Evolutionary conservation across 495 filamentous ascomycete species (phyloP).

Genomic region (Podospora comata): DNA sequence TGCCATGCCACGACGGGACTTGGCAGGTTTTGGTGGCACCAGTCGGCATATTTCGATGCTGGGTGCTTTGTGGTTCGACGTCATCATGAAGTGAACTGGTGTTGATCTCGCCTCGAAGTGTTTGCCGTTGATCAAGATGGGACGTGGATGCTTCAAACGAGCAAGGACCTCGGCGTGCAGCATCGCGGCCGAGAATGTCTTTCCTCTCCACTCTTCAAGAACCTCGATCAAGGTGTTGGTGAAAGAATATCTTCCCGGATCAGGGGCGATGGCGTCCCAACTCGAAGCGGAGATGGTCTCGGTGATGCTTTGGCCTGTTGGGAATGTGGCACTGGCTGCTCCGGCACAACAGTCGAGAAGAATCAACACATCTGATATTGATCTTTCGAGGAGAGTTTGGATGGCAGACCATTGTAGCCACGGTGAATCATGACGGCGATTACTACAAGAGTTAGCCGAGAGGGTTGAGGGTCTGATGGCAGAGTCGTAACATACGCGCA

Average conservation of each 20-base stretch:
- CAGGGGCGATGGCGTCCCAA: conserved; percentile 51
- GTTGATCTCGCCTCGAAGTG: conserved; percentile 50
- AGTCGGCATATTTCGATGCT: conserved; percentile 49
- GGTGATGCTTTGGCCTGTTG: conserved; percentile 48
- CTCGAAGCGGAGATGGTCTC: conserved; percentile 54
- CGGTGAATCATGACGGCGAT: conserved; percentile 40
- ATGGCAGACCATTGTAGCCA: conserved; percentile 55
- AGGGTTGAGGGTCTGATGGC: neutral
- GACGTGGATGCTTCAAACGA: conserved; percentile 50
- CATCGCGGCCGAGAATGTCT: conserved; percentile 50
- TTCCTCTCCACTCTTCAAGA: conserved; percentile 47
- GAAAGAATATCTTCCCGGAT: conserved; percentile 51
- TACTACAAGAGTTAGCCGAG: conserved; percentile 18
- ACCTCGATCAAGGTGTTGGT: conserved; percentile 52
- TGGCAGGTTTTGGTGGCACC: conserved; percentile 31
- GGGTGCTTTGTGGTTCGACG: conserved; percentile 49
- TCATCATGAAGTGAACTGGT: conserved; percentile 54
- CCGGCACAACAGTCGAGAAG: conserved; percentile 54
- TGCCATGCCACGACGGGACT: conserved; percentile 24
- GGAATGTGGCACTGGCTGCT: conserved; percentile 48
- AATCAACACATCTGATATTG: conserved; percentile 51
- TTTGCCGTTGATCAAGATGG: conserved; percentile 48
- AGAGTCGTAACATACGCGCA: conserved; percentile 38
- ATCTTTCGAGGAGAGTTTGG: conserved; percentile 51
- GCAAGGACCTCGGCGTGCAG: conserved; percentile 52